These are phyloP conservation scores for Cordyceps fumosorosea DNA, from an alignment of 2,329 filamentous ascomycete species.

Conservation along the genomic window DNA sequence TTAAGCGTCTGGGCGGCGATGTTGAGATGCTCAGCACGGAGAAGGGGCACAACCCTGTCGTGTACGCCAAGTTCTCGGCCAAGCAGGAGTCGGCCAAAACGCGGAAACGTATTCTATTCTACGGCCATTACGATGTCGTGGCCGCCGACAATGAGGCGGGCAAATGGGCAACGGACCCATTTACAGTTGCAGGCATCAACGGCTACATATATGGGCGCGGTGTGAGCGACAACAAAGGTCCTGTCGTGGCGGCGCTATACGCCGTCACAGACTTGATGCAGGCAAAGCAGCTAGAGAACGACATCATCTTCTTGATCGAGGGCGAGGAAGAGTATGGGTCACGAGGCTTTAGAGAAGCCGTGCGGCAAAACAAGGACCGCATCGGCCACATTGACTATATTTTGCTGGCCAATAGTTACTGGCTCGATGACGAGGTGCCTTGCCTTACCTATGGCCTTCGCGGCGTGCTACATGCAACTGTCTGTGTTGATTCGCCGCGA, in stretches of 20 bases:
- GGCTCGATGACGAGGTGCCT: slow-evolving; percentile 92
- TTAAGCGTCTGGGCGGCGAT: slow-evolving; percentile 84
- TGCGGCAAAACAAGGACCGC: slow-evolving; percentile 70
- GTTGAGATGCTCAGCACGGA: slow-evolving; percentile 85
- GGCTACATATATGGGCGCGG: slow-evolving; percentile 93
- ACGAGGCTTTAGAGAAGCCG: slow-evolving; percentile 78
- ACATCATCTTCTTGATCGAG: slow-evolving; percentile 91
- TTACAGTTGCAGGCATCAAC: slow-evolving; percentile 80
- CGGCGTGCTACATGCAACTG: slow-evolving; percentile 87
- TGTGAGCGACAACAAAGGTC: slow-evolving; percentile 97
- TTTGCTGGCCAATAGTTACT: slow-evolving; percentile 93
- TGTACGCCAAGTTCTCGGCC: slow-evolving; percentile 80
- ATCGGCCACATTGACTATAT: slow-evolving; percentile 95
- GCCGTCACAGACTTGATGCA: slow-evolving; percentile 85
- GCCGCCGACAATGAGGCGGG: slow-evolving; percentile 74
- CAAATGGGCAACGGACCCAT: slow-evolving; percentile 85
- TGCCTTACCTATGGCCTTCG: slow-evolving; percentile 92
- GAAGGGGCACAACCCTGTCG: slow-evolving; percentile 80
- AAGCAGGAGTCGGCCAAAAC: slow-evolving; percentile 58
- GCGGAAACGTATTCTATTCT: slow-evolving; percentile 87
- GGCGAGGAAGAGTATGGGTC: slow-evolving; percentile 96
- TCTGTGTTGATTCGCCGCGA: slow-evolving; percentile 77
- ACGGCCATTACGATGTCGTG: slow-evolving; percentile 97
- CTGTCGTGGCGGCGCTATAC: slow-evolving; percentile 87
- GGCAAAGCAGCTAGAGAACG: slow-evolving; percentile 74